phyloP scores from a whole-genome alignment of 108 stramenopile genomes.

The Nitzschia palea region DNA sequence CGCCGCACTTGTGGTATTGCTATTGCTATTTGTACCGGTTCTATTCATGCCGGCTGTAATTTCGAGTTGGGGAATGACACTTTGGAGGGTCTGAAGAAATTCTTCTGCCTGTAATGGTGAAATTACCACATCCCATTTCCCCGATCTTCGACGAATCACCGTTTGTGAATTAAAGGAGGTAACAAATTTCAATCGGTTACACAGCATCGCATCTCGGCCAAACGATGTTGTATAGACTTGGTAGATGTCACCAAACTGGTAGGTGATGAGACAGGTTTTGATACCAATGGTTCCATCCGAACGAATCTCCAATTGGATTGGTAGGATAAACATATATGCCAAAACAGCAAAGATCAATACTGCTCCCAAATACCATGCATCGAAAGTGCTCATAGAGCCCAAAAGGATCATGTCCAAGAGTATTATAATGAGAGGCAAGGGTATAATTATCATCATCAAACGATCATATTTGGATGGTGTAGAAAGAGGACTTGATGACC shows the following conservation, averaged over 20 bases:
- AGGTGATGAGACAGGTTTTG: slow-evolving; percentile 29
- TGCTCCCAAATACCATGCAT: slow-evolving; percentile 20
- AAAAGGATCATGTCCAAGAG: slow-evolving; percentile 8
- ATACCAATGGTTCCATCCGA: slow-evolving; percentile 33
- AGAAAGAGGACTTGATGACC: slow-evolving; percentile 9
- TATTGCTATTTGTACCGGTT: too few relatives aligned
- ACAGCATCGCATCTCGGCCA: background rate
- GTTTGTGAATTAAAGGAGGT: slow-evolving; percentile 20
- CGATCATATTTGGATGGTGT: slow-evolving; percentile 16
- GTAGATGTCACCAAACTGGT: slow-evolving; percentile 18
- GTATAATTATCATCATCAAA: background rate
- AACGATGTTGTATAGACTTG: slow-evolving; percentile 7
- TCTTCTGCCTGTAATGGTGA: slow-evolving; percentile 19
- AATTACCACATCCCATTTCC: slow-evolving; percentile 25
- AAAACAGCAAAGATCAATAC: slow-evolving; percentile 8
- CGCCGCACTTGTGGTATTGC: too few relatives aligned
- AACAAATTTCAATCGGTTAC: slow-evolving; percentile 5
- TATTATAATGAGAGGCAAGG: slow-evolving; percentile 12
- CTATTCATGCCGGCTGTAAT: too few relatives aligned
- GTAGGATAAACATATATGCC: slow-evolving; percentile 19
- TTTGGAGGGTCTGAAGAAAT: slow-evolving; percentile 17
- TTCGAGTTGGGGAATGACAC: slow-evolving; percentile 6
- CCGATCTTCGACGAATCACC: slow-evolving; percentile 9
- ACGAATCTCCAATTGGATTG: slow-evolving; percentile 27
- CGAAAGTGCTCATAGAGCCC: background rate